A percentile compares a stretch with the other conserved stretches of the same genome.
These are phyloP conservation scores for Dactylellina haptotyla DNA, from an alignment of 2,329 filamentous ascomycete species.

Conservation along the genomic window DNA sequence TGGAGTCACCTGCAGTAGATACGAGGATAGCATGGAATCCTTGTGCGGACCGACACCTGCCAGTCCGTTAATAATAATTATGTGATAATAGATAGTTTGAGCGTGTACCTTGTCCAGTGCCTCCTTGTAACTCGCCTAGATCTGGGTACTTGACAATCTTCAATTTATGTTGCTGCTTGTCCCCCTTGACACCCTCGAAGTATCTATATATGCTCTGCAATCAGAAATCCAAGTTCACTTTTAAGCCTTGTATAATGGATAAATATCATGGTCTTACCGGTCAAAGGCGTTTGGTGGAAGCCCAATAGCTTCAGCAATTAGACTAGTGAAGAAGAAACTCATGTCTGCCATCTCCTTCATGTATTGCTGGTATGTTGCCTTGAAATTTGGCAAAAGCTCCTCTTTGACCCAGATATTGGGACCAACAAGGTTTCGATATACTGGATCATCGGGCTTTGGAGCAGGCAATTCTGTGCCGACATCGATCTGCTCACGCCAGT, in stretches of 20 bases:
- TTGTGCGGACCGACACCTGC: slow-evolving; percentile 61
- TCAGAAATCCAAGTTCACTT: neutral
- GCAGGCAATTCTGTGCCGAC: slow-evolving; percentile 80
- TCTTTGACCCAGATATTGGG: slow-evolving; percentile 79
- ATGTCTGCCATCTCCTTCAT: slow-evolving; percentile 78
- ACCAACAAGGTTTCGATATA: slow-evolving; percentile 74
- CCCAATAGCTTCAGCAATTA: slow-evolving; percentile 85
- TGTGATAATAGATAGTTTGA: neutral
- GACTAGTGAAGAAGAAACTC: slow-evolving; percentile 77
- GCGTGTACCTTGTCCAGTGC: slow-evolving; percentile 38
- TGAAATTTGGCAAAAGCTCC: slow-evolving; percentile 73
- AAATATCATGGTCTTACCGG: slow-evolving; percentile 68
- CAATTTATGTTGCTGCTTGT: slow-evolving; percentile 78
- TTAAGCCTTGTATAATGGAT: neutral
- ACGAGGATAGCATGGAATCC: slow-evolving; percentile 78
- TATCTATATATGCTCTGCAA: slow-evolving; percentile 13
- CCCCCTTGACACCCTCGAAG: slow-evolving; percentile 62
- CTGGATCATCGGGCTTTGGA: slow-evolving; percentile 71
- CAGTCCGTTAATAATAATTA: slow-evolving; percentile 36
- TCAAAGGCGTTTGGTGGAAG: slow-evolving; percentile 76
- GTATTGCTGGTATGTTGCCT: slow-evolving; percentile 76
- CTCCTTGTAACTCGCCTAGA: slow-evolving; percentile 67
- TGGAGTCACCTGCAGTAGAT: slow-evolving; percentile 80
- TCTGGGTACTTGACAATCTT: slow-evolving; percentile 92
- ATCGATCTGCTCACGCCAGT: slow-evolving; percentile 88